These are phyloP conservation scores for Auricularia sp. DNA, from an alignment of 768 basidiomycete species.

Conservation along the genomic window DNA sequence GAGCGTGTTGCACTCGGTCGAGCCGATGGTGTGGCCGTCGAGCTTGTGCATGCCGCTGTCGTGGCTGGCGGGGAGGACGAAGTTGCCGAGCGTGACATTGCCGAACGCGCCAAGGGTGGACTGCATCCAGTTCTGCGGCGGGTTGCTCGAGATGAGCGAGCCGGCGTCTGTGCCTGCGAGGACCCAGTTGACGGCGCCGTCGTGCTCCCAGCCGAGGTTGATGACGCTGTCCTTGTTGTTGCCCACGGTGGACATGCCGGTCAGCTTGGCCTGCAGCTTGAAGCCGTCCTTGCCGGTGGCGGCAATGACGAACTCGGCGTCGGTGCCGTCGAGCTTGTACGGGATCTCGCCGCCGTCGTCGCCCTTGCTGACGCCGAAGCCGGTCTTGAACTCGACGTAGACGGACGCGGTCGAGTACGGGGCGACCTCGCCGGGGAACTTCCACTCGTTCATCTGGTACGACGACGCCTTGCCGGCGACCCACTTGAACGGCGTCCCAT, in stretches of 20 bases:
- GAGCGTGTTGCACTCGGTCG: conserved; percentile 2
- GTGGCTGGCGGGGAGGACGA: neutral
- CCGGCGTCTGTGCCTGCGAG: neutral
- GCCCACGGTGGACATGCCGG: neutral
- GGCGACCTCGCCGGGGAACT: neutral
- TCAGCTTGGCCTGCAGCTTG: neutral
- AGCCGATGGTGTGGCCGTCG: neutral
- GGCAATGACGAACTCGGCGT: neutral
- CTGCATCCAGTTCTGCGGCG: conserved; percentile 1
- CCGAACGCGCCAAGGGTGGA: neutral
- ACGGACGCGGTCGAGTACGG: conserved; percentile 1
- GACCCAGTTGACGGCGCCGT: conserved; percentile 1
- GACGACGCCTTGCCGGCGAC: neutral
- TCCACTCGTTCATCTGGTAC: neutral
- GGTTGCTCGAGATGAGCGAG: neutral
- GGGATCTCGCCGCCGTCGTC: neutral
- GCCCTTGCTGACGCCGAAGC: neutral
- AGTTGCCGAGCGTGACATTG: neutral
- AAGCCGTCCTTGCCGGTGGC: neutral
- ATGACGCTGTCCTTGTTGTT: neutral
- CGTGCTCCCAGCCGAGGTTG: neutral
- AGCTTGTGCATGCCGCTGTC: conserved; percentile 1
- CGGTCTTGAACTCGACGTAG: conserved; percentile 4
- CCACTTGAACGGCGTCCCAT: neutral
- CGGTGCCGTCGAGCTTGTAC: neutral